Base-by-base conservation (phyloP, 2,329 filamentous ascomycete genomes). In the Microsporum ferrugineum region DNA sequence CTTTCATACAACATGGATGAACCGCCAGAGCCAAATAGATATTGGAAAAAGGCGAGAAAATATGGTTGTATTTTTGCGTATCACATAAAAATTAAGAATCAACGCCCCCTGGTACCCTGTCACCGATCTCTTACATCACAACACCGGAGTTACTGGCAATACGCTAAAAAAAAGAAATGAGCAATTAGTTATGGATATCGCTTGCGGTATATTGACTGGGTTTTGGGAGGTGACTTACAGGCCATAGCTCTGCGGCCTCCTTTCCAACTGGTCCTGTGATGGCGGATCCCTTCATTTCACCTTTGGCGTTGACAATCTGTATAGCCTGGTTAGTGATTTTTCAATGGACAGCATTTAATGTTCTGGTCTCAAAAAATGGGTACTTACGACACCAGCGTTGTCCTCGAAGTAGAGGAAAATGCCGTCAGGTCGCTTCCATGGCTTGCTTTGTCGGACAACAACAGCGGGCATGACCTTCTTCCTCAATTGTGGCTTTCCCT, bases 391-490 rank as follows among this genome's bases (percentile, higher is more conserved):
- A 87, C 94, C 94, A 78, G 94, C 94, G 80, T 99, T 99, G 82
- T 99, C 95, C 89, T 99, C 94, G 76, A 99, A 99, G 86, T 99
- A 99, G 72, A 99, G 87, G 86, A 90, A 99, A 75, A 97, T 89
- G 81, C 94, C 95, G 79, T 99, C 94, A 72, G 89, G 88, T 79
- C 94, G 88, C 85, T 94, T 91, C 94, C 94, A 99, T 74, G 94
- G 94, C 88, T 99, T 99, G 83, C 88, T 89, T 84, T 97, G 94
- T 79, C 94, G 85, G 78, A 97, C 92, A 76, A 99, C 94, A 77
- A 99, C 92, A 75, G 94, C 94, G 72, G 94, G 94, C 91, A 99
- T 96, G 80, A 99, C 94, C 89, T 99, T 99, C 89, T 99, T 99
- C 81, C 95, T 86, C 76, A 99, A 84, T 82, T 99, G 95, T 68